Percentiles rank a stretch among this genome's conserved stretches.
Conservation (phyloP, 805 yeast genomes). For the Candida corydali region DNA sequence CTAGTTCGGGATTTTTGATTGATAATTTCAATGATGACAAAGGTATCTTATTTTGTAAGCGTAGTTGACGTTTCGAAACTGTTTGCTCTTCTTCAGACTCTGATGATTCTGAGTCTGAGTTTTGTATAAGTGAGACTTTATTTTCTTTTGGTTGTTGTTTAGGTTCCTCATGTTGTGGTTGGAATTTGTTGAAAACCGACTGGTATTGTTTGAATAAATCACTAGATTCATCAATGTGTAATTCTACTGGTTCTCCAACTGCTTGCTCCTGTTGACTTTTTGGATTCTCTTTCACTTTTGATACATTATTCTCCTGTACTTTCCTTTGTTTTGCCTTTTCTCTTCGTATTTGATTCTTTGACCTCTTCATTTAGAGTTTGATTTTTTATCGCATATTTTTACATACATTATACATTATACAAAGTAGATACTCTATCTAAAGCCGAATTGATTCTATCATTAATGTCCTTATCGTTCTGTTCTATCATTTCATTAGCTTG, state of each 20-base stretch:
- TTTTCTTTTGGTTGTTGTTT: slow-evolving; percentile 3
- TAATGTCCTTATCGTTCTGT: slow-evolving; percentile 25
- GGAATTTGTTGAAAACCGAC: slow-evolving; percentile 16
- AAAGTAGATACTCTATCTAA: slow-evolving; percentile 12
- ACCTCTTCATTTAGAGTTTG: slow-evolving; percentile 24
- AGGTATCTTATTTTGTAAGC: slow-evolving; percentile 54
- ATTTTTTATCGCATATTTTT: slow-evolving; percentile 3
- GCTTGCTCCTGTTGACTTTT: neutral
- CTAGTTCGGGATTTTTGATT: slow-evolving; percentile 60
- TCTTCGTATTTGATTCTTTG: slow-evolving; percentile 53
- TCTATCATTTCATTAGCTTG: slow-evolving; percentile 20
- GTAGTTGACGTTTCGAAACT: slow-evolving; percentile 42
- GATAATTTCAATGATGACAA: slow-evolving; percentile 63
- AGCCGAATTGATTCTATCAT: slow-evolving; percentile 20
- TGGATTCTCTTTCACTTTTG: slow-evolving; percentile 2
- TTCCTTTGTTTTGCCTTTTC: slow-evolving; percentile 40
- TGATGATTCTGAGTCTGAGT: slow-evolving; percentile 15
- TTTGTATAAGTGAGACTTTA: neutral
- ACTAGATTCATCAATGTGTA: slow-evolving; percentile 4
- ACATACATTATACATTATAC: slow-evolving; percentile 1
- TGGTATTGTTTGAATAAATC: slow-evolving; percentile 17
- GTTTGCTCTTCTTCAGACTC: slow-evolving; percentile 14
- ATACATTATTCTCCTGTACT: slow-evolving; percentile 11
- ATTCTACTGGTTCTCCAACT: neutral
- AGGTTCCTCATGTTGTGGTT: slow-evolving; percentile 1